Conservation (phyloP, 129 eudicot species). For the Pulicaria dysenterica region DNA sequence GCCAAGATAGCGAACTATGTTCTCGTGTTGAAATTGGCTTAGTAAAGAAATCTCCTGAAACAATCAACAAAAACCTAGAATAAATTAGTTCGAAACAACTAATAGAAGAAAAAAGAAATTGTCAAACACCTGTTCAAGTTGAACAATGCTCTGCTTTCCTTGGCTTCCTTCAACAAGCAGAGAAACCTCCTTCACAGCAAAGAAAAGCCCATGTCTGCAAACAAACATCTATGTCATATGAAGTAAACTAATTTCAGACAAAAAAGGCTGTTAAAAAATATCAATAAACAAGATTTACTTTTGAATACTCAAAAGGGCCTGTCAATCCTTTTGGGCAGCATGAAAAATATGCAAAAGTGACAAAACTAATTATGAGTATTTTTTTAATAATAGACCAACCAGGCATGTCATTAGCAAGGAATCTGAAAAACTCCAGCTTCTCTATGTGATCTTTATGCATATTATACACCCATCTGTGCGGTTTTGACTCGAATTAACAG, state of each 20-base stretch:
- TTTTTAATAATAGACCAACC: too few relatives aligned
- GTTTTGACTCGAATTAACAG: too few relatives aligned
- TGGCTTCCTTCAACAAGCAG: constrained; percentile 61
- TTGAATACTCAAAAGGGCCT: background rate
- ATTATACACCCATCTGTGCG: too few relatives aligned
- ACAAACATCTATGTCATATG: constrained; percentile 15
- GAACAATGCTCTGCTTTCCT: constrained; percentile 58
- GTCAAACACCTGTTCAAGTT: constrained; percentile 62
- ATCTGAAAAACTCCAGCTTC: too few relatives aligned
- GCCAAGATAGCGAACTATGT: constrained; percentile 71
- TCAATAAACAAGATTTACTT: background rate
- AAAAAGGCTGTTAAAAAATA: background rate
- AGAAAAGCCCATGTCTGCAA: constrained; percentile 67
- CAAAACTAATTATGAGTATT: too few relatives aligned
- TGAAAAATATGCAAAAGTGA: background rate
- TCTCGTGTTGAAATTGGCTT: constrained; percentile 63
- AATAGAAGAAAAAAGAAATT: constrained; percentile 1
- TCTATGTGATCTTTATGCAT: too few relatives aligned
- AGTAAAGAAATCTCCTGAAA: constrained; percentile 66
- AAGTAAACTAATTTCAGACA: background rate
- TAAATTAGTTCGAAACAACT: background rate
- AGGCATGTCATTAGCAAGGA: too few relatives aligned
- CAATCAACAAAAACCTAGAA: constrained; percentile 1
- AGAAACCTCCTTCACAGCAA: constrained; percentile 86
- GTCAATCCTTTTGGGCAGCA: background rate